Conservation (phyloP, 176 grass and related monocot species). For the Triticum urartu region DNA sequence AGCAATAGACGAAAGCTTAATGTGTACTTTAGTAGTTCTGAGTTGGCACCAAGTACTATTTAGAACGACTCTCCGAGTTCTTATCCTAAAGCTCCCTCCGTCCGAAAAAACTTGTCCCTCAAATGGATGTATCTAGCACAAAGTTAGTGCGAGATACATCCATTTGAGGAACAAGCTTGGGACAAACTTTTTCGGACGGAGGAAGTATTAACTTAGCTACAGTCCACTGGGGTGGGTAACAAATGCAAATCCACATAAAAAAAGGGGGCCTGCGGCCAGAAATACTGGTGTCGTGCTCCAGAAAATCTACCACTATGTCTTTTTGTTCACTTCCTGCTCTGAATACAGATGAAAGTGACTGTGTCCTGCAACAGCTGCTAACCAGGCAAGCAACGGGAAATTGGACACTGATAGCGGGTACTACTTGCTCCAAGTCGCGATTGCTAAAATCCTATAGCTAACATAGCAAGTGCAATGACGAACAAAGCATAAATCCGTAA, state of each 20-base stretch:
- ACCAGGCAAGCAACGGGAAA: slow-evolving; percentile 11
- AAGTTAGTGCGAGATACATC: too few relatives aligned
- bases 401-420: not conserved
- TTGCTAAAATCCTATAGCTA: not conserved
- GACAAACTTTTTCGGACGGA: too few relatives aligned
- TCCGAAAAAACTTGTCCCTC: too few relatives aligned
- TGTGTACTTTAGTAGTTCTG: not conserved
- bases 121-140: too few relatives aligned
- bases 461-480: not conserved
- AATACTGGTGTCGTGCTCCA: not conserved
- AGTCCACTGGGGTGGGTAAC: not conserved
- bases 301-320: not conserved
- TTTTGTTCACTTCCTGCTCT: not conserved
- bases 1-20: slow-evolving; percentile 6
- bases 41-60: not conserved
- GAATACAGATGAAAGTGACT: too few relatives aligned
- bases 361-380: not conserved
- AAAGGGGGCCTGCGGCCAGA: not conserved
- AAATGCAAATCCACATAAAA: not conserved
- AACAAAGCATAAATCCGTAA: not conserved
- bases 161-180: too few relatives aligned
- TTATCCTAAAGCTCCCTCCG: not conserved
- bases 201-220: not conserved
- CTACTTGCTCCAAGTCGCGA: not conserved
- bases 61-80: not conserved